These are phyloP conservation scores for Marchantia polymorpha DNA, from an alignment of 225 moss, liverwort and hornwort genomes.

Conservation along the genomic window DNA sequence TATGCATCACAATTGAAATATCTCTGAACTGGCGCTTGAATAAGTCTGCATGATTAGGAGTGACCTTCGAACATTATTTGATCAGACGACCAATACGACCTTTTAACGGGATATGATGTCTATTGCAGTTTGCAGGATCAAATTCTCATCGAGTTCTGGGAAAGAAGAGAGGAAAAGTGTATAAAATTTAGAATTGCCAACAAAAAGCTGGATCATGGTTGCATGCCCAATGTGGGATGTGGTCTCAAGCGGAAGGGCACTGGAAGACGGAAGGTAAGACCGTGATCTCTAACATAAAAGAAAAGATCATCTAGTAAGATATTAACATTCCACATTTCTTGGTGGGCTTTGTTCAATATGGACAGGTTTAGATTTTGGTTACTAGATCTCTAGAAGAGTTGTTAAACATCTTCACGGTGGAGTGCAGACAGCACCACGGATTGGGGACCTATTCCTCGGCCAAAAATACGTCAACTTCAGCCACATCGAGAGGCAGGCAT, in stretches of 20 bases:
- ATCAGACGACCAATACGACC: background rate
- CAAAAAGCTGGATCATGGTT: background rate
- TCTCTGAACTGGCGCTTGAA: too few species aligned
- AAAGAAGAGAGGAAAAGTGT: constrained; percentile 20
- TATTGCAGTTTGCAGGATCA: constrained; percentile 45
- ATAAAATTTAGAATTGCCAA: background rate
- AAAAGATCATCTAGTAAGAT: too few species aligned
- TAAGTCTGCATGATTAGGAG: too few species aligned
- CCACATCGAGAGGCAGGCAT: constrained; percentile 48
- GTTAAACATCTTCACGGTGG: background rate
- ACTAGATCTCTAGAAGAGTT: background rate
- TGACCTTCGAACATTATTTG: too few species aligned
- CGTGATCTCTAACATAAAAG: too few species aligned
- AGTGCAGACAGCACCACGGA: constrained; percentile 43
- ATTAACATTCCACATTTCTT: too few species aligned
- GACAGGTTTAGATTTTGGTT: too few species aligned
- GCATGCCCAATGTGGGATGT: background rate
- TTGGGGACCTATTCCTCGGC: constrained; percentile 46
- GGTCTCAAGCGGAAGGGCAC: background rate
- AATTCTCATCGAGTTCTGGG: constrained; percentile 52
- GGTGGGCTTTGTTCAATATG: too few species aligned
- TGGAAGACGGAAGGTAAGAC: constrained; percentile 15
- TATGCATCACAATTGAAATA: too few species aligned
- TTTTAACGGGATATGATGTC: background rate
- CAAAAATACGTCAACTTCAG: constrained; percentile 45